phyloP scores from a whole-genome alignment of 192 early-diverging fungal genomes.

The Backusella tuberculispora region DNA sequence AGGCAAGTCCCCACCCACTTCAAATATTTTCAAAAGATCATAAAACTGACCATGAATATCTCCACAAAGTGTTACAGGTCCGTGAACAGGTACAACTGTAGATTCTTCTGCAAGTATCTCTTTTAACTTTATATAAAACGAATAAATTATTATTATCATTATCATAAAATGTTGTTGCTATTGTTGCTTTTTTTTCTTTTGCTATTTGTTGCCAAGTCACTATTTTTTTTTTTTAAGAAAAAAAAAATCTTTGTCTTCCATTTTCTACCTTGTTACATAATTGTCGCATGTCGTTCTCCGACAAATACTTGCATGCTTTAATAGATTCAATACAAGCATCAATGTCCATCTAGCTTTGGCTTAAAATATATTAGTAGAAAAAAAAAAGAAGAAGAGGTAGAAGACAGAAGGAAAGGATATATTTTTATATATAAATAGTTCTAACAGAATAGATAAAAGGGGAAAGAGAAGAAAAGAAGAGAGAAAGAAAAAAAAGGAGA shows the following conservation, averaged over 20 bases:
- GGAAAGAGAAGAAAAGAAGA: neutral
- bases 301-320: slow-evolving; percentile 89
- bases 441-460: neutral
- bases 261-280: slow-evolving; percentile 89
- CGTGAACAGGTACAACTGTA: slow-evolving; percentile 91
- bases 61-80: slow-evolving; percentile 96
- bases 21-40: slow-evolving; percentile 93
- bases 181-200: too few species aligned
- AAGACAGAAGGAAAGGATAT: neutral
- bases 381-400: too few species aligned
- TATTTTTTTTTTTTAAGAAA: neutral
- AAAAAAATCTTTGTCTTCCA: neutral
- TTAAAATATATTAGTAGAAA: neutral
- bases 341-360: slow-evolving; percentile 34
- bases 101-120: slow-evolving; percentile 96
- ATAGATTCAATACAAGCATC: slow-evolving; percentile 94
- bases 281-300: slow-evolving; percentile 93
- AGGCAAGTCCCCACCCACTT: slow-evolving; percentile 92
- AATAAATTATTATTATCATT: neutral
- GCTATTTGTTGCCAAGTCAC: slow-evolving; percentile 1
- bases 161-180: neutral
- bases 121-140: slow-evolving; percentile 66
- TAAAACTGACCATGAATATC: slow-evolving; percentile 98
- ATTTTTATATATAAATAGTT: neutral
- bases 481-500: neutral